Evolutionary conservation across 179 eudicot species (phyloP), one percentile per base, ranked within the genome.

Genomic region (Beta corolliflora): DNA sequence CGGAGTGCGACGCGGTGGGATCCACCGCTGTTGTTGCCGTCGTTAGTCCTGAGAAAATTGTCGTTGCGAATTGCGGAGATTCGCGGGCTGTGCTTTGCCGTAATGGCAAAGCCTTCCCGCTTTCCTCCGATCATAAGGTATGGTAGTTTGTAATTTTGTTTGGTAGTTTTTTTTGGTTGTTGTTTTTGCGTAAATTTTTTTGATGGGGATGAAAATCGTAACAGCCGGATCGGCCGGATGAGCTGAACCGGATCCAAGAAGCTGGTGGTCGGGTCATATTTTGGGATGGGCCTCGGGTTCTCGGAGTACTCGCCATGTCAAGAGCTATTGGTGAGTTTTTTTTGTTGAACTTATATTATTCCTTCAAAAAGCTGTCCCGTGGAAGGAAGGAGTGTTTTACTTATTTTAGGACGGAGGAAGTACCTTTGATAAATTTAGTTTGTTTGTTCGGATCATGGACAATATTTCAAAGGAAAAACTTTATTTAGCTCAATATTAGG

Each of bases 141-240:
- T n/a, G 8, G 2, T 7, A 7, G 45, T 25, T 55, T 73, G 23
- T 18, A 45, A 60, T 60, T 60, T 7, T 19, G 16, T 13, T 25
- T 25, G 29, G 29, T n/a, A n/a, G n/a, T n/a, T n/a, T n/a, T n/a
- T n/a, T n/a, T n/a, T n/a, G n/a, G n/a, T n/a, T n/a, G n/a, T 25
- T 25, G 29, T 25, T 25, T 41, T 31, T 25, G 76, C 44, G 45
- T 0, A 45, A 55, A 5, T 19, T 4, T 61, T 7, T 52, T 55
- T 12, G 3, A 0, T 3, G 64, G 64, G 29, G 18, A 29, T 46
- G 11, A 23, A 21, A 31, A 69, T 53, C 31, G 36, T 16, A n/a
- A 71, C 83, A 95, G 98, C 98, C 98, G 75, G 97, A 95, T 77
- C 90, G 98, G 18, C 95, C 97, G 0, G 97, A 95, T 53, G 98